Base-by-base conservation (phyloP, 805 yeast species). In the Metschnikowia borealis region DNA sequence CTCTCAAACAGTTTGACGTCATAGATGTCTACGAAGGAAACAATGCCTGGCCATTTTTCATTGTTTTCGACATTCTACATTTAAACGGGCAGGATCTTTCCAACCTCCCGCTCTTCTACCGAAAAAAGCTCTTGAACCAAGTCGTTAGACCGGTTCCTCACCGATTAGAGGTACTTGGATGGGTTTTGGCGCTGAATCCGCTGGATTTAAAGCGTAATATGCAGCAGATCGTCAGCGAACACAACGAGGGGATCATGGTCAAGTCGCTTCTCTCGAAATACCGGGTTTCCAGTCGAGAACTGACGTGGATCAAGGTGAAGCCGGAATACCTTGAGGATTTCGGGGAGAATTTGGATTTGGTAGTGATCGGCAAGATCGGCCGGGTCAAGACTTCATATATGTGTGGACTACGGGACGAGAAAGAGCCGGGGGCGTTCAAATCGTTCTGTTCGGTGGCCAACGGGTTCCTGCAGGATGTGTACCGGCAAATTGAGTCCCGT, bases 271-370 rank as follows among this genome's bases (percentile, higher is more conserved):
- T 69, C 11, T 75, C 86, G 2, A 68, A 63, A 14, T 92, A 92
- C 63, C 62, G 68, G 2, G 74, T 87, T 14, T 88, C 82, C n/a
- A 78, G 76, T 33, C 69, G 89, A 45, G 74, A 76, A 39, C 79
- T 77, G 15, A 68, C 75, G n/a, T 92, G 97, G 96, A 71, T 89
- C 14, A 92, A 92, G 61, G 79, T 92, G 2, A 92, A 92, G 64
- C 98, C 98, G 0, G 97, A 91, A 57, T 91, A 90, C 62, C 70
- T 90, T 47, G 85, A 83, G 49, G 89, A 85, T 51, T 86, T 87
- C 65, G 96, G 96, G 8, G 96, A 90, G 55, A 87, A 87, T 59
- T 71, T 90, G 54, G 98, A 92, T 65, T 64, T 90, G 44, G 72
- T 83, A 2, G 58, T 92, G 0, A 83, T 91, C 50, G 99, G 97